Evolutionary conservation across 257 asterid species (phyloP).

Genomic region (Solanum medicagineum): DNA sequence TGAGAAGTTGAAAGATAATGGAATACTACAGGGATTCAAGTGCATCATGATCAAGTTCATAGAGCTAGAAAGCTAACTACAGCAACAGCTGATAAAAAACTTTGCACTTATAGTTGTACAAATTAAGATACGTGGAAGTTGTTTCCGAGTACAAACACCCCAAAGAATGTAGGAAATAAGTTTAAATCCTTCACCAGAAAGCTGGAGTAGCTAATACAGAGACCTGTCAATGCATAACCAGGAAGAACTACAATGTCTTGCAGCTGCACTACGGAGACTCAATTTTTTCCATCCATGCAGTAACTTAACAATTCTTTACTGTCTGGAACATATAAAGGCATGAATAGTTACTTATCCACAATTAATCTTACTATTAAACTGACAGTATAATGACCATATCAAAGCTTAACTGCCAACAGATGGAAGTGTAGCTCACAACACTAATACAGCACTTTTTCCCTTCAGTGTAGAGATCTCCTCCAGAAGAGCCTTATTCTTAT

Average conservation of each 20-base stretch:
- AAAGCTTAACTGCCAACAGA: neutral
- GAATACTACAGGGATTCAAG: neutral
- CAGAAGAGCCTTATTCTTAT: neutral
- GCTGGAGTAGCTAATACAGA: neutral
- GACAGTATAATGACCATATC: neutral
- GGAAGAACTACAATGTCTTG: neutral
- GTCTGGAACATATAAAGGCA: neutral
- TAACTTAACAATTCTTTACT: neutral
- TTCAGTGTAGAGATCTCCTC: neutral
- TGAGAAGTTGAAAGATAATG: neutral
- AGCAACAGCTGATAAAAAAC: neutral
- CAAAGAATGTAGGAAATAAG: neutral
- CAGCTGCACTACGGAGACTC: neutral
- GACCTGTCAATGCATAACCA: neutral
- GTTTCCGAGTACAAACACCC: neutral
- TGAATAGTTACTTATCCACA: neutral
- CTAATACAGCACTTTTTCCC: neutral
- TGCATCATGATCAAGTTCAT: neutral
- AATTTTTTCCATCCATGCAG: neutral
- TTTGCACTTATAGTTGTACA: neutral
- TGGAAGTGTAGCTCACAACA: neutral
- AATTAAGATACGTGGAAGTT: neutral
- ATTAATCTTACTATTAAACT: neutral
- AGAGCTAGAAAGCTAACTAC: neutral
- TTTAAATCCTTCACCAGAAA: neutral